Base-by-base conservation (phyloP, 768 basidiomycete genomes). In the Holtermannia corniformis region DNA sequence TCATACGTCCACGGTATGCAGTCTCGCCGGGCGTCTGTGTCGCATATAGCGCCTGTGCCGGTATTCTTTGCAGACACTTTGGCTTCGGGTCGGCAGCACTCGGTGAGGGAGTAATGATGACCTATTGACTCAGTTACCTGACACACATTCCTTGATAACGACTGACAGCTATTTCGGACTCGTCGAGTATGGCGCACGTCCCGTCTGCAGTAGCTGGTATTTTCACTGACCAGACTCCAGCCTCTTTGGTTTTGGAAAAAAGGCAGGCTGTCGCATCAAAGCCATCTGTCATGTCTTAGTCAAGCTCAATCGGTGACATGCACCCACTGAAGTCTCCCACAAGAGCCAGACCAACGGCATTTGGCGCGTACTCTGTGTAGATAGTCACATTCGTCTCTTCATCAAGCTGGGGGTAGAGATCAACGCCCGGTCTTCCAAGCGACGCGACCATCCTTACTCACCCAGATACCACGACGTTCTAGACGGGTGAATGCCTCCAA, bases 271-370 rank as follows among this genome's bases (percentile, higher is more conserved):
- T 7, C 23, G 27, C 4, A 37, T 49, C 47, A 21, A 49, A 49
- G 47, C 21, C 22, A 32, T 49, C 47, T 49, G 21, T 14, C 46
- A 27, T 16, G 47, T 12, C 13, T 47, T 12, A 47, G 13, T n/a
- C n/a, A n/a, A 21, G 10, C 19, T 27, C 19, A 14, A n/a, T 7
- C 5, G 19, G 47, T n/a, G n/a, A n/a, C 25, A 5, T 37, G 21
- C 21, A 32, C 47, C 5, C 27, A 49, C 47, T 49, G 27, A 49
- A 49, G 37, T 49, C 47, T 4, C 47, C 47, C 5, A 49, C 47
- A n/a, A 49, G 47, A 12, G 47, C 26, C 7, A 27, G 13, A 11
- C 25, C 11, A 4, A 5, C 5, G 5, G 47, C 47, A 28, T n/a
- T 32, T 5, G 47, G 47, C 4, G 47, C 47, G 37, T 49, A 49